Evolutionary conservation across 306 rosid species (phyloP), one percentile per base, ranked within the genome.

Genomic region (Casuarina glauca): DNA sequence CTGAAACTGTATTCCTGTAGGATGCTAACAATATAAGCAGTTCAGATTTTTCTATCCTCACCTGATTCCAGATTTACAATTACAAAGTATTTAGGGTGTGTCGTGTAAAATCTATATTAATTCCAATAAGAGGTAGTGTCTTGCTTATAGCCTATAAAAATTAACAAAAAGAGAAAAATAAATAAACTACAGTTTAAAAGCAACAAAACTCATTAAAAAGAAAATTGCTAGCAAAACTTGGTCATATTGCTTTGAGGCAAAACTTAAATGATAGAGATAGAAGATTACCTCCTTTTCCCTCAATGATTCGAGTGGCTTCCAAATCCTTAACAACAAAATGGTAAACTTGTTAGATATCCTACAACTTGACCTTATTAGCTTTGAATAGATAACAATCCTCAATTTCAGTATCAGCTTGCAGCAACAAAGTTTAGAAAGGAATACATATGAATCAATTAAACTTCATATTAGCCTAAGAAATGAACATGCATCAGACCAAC

Each of bases 301-400:
- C 80, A 74, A 79, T 70, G 46, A 82, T 76, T 77, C 45, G 81
- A 83, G 78, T 82, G 58, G 81, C 80, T 79, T 83, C 85, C 79
- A 71, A 72, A 36, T 76, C 96, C 97, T 94, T 72, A 76, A 60
- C 16, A 48, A 68, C 38, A 69, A 32, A 43, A 46, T 69, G 49
- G 68, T 42, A 67, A 72, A 70, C 44, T 67, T 67, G 50, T 67
- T 43, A 17, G 71, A 8, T 17, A 17, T 43, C 42, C 71, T 67
- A 41, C 9, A 38, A 78, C 69, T 16, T 11, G 51, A 48, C 51
- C 50, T 8, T 9, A 48, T 48, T 9, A 48, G 51, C 51, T 13
- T 48, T 48, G 39, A 45, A 73, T 35, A 44, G 53, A 3, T 41
- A 67, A 66, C 0, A 1, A 66, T 41, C 39, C 19, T 64, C 3